Evolutionary conservation across 1,139 yeast genomes (phyloP).

Genomic region (Candida smagusa): DNA sequence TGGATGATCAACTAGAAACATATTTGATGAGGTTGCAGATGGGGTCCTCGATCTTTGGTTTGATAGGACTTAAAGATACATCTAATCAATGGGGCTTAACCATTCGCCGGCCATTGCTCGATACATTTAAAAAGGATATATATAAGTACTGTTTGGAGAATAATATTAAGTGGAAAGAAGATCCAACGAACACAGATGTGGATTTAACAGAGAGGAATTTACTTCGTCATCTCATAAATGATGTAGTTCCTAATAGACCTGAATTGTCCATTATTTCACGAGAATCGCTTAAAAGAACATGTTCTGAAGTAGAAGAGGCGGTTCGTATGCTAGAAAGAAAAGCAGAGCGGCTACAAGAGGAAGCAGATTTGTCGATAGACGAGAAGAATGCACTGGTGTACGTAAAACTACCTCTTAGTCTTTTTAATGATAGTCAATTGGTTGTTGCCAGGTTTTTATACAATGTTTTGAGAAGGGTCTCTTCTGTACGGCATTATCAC

Average conservation of each 20-base stretch:
- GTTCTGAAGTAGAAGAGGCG: constrained; percentile 11
- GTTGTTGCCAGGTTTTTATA: constrained; percentile 34
- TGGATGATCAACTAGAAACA: constrained; percentile 73
- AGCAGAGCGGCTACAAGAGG: not conserved
- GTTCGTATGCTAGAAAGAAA: constrained; percentile 3
- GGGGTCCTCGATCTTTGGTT: constrained; percentile 60
- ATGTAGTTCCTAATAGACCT: constrained; percentile 21
- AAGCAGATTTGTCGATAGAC: constrained; percentile 2
- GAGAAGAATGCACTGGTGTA: constrained; percentile 8
- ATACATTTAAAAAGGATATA: constrained; percentile 41
- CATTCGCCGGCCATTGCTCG: constrained; percentile 54
- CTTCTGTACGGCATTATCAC: constrained; percentile 41
- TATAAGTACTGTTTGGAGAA: constrained; percentile 41
- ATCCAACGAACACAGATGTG: constrained; percentile 56
- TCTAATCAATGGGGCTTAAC: constrained; percentile 1
- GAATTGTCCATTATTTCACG: constrained; percentile 9
- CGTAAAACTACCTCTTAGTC: constrained; percentile 5
- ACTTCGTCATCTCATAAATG: constrained; percentile 30
- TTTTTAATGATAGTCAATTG: constrained; percentile 11
- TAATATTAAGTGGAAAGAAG: constrained; percentile 62
- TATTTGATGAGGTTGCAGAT: constrained; percentile 52
- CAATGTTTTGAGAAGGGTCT: constrained; percentile 28
- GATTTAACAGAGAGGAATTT: constrained; percentile 55
- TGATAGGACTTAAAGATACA: constrained; percentile 35
- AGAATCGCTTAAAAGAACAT: constrained; percentile 13